Evolutionary conservation across 192 early-diverging fungal species (phyloP).

Genomic region (Coemansia sp.): DNA sequence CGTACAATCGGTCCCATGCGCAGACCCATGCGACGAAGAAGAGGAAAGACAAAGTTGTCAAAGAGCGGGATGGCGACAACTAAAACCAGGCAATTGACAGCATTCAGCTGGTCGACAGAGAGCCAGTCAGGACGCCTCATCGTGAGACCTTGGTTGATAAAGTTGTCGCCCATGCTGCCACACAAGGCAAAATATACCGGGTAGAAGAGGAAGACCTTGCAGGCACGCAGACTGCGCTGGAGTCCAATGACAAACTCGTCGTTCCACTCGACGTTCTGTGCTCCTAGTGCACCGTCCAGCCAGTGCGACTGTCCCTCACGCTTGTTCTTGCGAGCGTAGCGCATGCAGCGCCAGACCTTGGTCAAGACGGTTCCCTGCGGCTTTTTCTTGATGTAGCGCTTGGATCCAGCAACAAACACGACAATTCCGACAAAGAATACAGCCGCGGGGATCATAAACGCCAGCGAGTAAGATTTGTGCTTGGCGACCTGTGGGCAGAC

Average conservation of each 20-base stretch:
- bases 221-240: slow-evolving; percentile 13
- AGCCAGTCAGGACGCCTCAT: slow-evolving; percentile 56
- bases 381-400: slow-evolving; percentile 53
- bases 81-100: slow-evolving; percentile 63
- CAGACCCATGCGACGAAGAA: slow-evolving; percentile 51
- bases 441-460: slow-evolving; percentile 49
- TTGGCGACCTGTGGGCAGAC: slow-evolving; percentile 57
- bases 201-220: slow-evolving; percentile 36
- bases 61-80: slow-evolving; percentile 69
- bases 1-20: slow-evolving; percentile 60
- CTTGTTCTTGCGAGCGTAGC: neutral
- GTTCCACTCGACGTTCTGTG: slow-evolving; percentile 2
- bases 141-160: slow-evolving; percentile 58
- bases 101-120: slow-evolving; percentile 66
- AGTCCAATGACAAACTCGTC: slow-evolving; percentile 35
- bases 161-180: slow-evolving; percentile 60
- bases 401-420: slow-evolving; percentile 53
- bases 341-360: slow-evolving; percentile 50
- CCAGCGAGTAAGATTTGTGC: slow-evolving; percentile 55
- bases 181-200: slow-evolving; percentile 49
- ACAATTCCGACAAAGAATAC: slow-evolving; percentile 53
- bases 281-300: neutral
- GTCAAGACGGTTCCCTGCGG: slow-evolving; percentile 60
- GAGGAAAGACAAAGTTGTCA: slow-evolving; percentile 61
- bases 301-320: slow-evolving; percentile 11